phyloP scores from a whole-genome alignment of 495 filamentous ascomycete species.

The Lichenothelia convexa region DNA sequence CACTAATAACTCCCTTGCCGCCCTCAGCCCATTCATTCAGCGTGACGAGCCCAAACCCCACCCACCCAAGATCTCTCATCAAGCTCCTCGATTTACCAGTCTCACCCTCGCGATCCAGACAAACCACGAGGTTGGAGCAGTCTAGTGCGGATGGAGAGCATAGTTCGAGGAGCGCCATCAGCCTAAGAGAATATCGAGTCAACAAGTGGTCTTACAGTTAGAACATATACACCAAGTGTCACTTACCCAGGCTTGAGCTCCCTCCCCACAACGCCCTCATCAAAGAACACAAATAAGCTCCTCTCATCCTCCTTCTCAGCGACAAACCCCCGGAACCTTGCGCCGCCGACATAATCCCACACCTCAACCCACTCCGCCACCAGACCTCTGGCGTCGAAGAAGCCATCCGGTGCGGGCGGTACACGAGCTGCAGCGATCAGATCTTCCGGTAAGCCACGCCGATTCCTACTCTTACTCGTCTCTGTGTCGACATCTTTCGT shows the following conservation, averaged over 20 bases:
- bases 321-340: slow-evolving; percentile 70
- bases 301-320: slow-evolving; percentile 41
- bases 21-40: slow-evolving; percentile 48
- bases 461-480: no score
- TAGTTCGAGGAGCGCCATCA: slow-evolving; percentile 83
- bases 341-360: slow-evolving; percentile 73
- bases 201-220: no score
- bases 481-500: background rate
- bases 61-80: slow-evolving; percentile 73
- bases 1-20: slow-evolving; percentile 38
- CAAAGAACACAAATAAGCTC: slow-evolving; percentile 78
- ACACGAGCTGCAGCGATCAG: no score
- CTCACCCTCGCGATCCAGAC: slow-evolving; percentile 47
- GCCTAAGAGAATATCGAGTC: no score
- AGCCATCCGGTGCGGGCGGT: slow-evolving; percentile 10
- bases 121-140: slow-evolving; percentile 63
- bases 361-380: slow-evolving; percentile 53
- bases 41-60: slow-evolving; percentile 68
- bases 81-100: slow-evolving; percentile 39
- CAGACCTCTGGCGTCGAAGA: slow-evolving; percentile 10
- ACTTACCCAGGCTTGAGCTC: slow-evolving; percentile 81
- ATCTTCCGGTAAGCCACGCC: background rate
- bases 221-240: no score
- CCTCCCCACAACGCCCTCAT: slow-evolving; percentile 42
- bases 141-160: slow-evolving; percentile 46